These are phyloP conservation scores for Citrullus amarus DNA, from an alignment of 306 rosid species.

Conservation along the genomic window DNA sequence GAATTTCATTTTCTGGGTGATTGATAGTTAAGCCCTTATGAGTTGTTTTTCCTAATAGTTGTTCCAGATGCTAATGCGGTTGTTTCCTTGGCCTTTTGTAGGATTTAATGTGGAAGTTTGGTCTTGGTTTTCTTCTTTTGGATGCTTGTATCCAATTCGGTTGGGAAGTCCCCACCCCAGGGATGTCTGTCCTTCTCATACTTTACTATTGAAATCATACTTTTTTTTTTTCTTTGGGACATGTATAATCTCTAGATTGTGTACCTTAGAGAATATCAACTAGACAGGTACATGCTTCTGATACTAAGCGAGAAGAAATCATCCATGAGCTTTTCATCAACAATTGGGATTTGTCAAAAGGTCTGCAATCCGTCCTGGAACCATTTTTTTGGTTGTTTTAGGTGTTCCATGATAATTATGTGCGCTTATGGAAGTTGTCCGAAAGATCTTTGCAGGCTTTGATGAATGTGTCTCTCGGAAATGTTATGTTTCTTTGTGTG, in stretches of 20 bases:
- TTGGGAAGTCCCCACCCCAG: background rate
- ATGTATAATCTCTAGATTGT: constrained; percentile 5
- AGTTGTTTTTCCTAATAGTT: background rate
- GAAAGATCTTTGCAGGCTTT: constrained; percentile 33
- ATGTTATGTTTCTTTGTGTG: constrained; percentile 47
- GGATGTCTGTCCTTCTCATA: background rate
- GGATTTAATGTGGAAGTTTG: constrained; percentile 58
- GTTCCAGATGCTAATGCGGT: constrained; percentile 12
- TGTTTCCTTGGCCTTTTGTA: constrained; percentile 24
- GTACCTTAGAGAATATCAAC: constrained; percentile 33
- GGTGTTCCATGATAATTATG: background rate
- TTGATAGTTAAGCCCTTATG: background rate
- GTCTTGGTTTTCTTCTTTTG: constrained; percentile 56
- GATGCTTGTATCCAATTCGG: constrained; percentile 66
- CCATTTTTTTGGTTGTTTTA: background rate
- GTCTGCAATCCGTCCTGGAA: constrained; percentile 16
- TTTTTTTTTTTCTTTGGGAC: background rate
- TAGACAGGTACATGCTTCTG: constrained; percentile 50
- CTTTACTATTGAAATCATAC: background rate
- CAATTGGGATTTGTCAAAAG: constrained; percentile 49
- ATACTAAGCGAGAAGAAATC: constrained; percentile 37
- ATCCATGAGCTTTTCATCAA: constrained; percentile 34
- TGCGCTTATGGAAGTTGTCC: background rate
- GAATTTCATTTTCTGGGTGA: background rate
- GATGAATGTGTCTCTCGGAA: constrained; percentile 49